Evolutionary conservation across 148 eudicot species (phyloP), one percentile per base, ranked within the genome.

Genomic region (Camellia lanceoleosa): DNA sequence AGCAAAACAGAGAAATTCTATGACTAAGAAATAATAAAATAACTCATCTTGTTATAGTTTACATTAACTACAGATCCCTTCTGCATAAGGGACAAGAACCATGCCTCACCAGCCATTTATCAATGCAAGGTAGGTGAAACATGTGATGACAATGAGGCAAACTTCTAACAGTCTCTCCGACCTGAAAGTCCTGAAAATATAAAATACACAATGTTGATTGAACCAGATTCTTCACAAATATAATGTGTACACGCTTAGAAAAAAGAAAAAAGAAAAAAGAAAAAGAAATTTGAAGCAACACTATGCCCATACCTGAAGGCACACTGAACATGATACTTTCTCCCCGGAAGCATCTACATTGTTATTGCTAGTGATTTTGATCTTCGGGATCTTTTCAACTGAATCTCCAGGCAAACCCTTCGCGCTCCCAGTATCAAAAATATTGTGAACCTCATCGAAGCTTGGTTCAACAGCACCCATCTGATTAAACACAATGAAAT

Each of bases 51-150:
- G 4, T 20, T 44, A 44, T 51, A 72, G 78, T 87, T 78, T 83
- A 89, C 94, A 85, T 47, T 69, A 71, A 46, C 46, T 86, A 95
- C 88, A 95, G 86, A 83, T 95, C 96, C 79, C 98, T 89, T 89
- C 98, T 84, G 89, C 98, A 95, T 83, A 95, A 80, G 4, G 98
- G 98, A 89, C 98, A 95, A 64, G 98, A 95, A 46, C 89, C 94
- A 51, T 93, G 98, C 84, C 93, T 93, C 79, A 95, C 84, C 82
- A 95, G 87, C 98, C 98, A 95, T 82, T 92, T 91, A 78, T 95
- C 98, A 43, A 95, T 95, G 93, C 97, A 95, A 56, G 98, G 97
- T 78, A 91, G 92, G 87, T 95, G 98, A 86, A 95, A 95, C 90
- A 93, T 87, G 82, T 95, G 98, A 81, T 93, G 90, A 66, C 98